Percentiles rank a stretch among this genome's conserved stretches.
These are phyloP conservation scores for Tritrichomonas musculus DNA, from an alignment of 208 protist species.

Conservation along the genomic window DNA sequence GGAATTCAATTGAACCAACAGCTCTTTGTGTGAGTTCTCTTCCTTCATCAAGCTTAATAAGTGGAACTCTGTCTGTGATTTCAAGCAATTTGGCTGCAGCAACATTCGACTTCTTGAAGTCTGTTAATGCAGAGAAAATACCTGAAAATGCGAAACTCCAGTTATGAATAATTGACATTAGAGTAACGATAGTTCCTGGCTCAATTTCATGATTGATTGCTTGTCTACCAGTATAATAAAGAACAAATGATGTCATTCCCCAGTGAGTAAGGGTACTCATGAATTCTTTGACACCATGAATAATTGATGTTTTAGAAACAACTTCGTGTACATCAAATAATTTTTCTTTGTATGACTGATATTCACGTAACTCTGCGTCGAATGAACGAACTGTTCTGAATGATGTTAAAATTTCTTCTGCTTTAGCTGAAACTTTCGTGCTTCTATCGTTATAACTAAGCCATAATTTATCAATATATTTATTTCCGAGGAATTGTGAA, in stretches of 20 bases:
- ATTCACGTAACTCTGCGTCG: background rate
- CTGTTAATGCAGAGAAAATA: background rate
- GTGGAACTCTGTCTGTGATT: background rate
- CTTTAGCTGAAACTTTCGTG: background rate
- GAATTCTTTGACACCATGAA: slow-evolving; percentile 1
- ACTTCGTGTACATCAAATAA: background rate
- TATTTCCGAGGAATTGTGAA: background rate
- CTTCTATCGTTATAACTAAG: background rate
- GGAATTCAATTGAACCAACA: background rate
- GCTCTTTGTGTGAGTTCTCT: background rate
- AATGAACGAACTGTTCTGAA: slow-evolving; percentile 11
- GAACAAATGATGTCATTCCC: background rate
- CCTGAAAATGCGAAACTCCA: background rate
- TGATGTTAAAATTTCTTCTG: slow-evolving; percentile 13
- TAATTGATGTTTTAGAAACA: background rate
- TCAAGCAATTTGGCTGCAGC: background rate
- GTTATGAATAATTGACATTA: background rate
- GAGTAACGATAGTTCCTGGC: background rate
- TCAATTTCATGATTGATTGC: background rate
- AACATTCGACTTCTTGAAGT: slow-evolving; percentile 15
- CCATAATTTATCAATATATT: background rate
- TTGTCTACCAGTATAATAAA: background rate
- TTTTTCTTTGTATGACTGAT: background rate
- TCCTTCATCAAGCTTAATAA: background rate
- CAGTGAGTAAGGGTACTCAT: background rate